Evolutionary conservation across 176 grass and related monocot genomes (phyloP).

Genomic region (Saccharum spontaneum): DNA sequence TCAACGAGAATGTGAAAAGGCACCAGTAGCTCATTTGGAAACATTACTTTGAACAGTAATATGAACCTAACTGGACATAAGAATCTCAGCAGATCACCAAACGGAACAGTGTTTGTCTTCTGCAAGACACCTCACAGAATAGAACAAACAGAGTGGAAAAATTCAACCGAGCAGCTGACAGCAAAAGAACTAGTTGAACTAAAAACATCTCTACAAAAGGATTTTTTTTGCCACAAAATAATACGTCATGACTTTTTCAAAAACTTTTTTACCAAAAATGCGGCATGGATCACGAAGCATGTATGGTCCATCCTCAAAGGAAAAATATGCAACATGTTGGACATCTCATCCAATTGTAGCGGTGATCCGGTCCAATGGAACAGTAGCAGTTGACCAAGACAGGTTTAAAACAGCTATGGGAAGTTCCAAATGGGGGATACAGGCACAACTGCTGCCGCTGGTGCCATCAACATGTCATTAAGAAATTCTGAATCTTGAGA

Average conservation of each 20-base stretch:
- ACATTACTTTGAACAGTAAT: constrained; percentile 12
- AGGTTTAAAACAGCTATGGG: not conserved
- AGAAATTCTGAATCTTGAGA: not conserved
- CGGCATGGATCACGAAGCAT: not conserved
- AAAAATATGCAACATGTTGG: not conserved
- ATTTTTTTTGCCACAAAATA: not conserved
- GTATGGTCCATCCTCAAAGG: not conserved
- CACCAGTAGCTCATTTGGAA: constrained; percentile 11
- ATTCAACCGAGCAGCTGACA: not conserved
- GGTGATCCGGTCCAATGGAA: constrained; percentile 28
- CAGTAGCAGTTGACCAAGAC: constrained; percentile 31
- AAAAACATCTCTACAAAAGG: not conserved
- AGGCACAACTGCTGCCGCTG: not conserved
- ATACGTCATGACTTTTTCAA: not conserved
- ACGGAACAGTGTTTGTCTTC: not conserved
- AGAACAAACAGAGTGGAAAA: not conserved
- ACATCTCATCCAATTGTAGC: not conserved
- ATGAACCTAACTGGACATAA: constrained; percentile 34
- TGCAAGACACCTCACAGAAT: not conserved
- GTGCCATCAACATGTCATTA: not conserved
- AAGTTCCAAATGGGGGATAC: constrained; percentile 18
- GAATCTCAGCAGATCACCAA: not conserved
- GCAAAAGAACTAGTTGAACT: not conserved
- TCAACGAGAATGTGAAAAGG: constrained; percentile 6
- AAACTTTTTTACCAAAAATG: not conserved